These are phyloP conservation scores for Ustilago trichophora DNA, from an alignment of 1,284 basidiomycete species.

Conservation along the genomic window DNA sequence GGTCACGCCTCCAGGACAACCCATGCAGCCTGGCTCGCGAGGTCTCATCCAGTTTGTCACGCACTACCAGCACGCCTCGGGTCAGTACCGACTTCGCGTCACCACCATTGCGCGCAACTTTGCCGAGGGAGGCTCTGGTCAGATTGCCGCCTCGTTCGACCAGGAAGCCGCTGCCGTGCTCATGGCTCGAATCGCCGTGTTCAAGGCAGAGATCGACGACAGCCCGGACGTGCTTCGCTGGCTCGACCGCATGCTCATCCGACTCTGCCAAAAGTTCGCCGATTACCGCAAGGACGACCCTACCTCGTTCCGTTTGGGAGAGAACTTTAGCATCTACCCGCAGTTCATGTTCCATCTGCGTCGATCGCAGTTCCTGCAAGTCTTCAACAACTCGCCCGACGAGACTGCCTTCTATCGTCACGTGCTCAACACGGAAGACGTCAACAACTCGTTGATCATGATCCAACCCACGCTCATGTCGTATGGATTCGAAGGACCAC, in stretches of 20 bases:
- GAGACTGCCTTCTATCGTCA: constrained; percentile 99
- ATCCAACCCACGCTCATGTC: constrained; percentile 99
- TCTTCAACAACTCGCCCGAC: constrained; percentile 99
- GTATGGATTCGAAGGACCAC: constrained; percentile 88
- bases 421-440: constrained; percentile 95
- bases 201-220: constrained; percentile 99
- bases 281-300: constrained; percentile 99
- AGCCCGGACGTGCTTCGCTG: constrained; percentile 95
- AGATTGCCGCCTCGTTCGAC: constrained; percentile 92
- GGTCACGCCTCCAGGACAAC: constrained; percentile 96
- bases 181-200: constrained; percentile 98
- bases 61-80: constrained; percentile 96
- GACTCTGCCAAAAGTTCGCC: constrained; percentile 98
- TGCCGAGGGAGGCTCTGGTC: constrained; percentile 92
- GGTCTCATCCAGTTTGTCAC: constrained; percentile 98
- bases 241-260: constrained; percentile 98
- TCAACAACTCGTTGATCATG: constrained; percentile 99
- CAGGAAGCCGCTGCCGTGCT: constrained; percentile 97
- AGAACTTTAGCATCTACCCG: constrained; percentile 99
- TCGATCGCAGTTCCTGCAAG: constrained; percentile 96
- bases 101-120: constrained; percentile 97
- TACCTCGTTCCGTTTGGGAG: constrained; percentile 87
- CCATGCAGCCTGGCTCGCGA: constrained; percentile 86
- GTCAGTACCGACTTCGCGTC: constrained; percentile 90
- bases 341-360: constrained; percentile 99